Percentiles rank a stretch among this genome's conserved stretches.
Evolutionary conservation across 371 early-diverging fungal species (phyloP).

Genomic region (Entomophthora muscae): DNA sequence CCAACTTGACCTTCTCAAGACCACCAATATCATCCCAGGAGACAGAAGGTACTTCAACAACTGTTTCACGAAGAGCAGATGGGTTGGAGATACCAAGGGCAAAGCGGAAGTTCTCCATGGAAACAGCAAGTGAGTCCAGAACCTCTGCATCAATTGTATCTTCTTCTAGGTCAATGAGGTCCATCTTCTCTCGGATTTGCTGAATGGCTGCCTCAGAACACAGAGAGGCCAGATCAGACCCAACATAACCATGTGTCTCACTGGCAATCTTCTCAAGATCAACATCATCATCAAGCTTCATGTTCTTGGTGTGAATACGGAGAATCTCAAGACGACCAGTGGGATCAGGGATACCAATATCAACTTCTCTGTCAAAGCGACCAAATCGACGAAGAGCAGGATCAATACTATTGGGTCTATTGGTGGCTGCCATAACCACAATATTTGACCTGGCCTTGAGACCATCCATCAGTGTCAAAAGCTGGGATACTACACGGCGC

Average conservation of each 20-base stretch:
- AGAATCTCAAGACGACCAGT: slow-evolving; percentile 98
- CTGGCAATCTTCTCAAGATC: slow-evolving; percentile 96
- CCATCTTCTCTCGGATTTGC: slow-evolving; percentile 99
- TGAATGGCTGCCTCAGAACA: slow-evolving; percentile 99
- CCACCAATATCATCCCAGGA: slow-evolving; percentile 99
- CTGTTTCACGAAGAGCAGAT: slow-evolving; percentile 98
- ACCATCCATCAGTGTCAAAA: slow-evolving; percentile 99
- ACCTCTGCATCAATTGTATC: slow-evolving; percentile 98
- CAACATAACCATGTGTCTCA: slow-evolving; percentile 98
- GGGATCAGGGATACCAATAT: slow-evolving; percentile 99
- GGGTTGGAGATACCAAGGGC: slow-evolving; percentile 97
- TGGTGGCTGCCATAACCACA: slow-evolving; percentile 97
- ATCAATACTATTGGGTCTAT: slow-evolving; percentile 98
- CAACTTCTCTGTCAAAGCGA: slow-evolving; percentile 99
- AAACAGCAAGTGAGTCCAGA: slow-evolving; percentile 93
- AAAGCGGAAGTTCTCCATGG: slow-evolving; percentile 97
- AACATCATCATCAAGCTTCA: slow-evolving; percentile 95
- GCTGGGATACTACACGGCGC: slow-evolving; percentile 97
- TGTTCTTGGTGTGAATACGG: slow-evolving; percentile 99
- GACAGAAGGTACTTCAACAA: slow-evolving; percentile 98
- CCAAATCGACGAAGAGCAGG: slow-evolving; percentile 99
- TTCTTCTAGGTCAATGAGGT: slow-evolving; percentile 96
- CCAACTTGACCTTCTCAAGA: slow-evolving; percentile 95
- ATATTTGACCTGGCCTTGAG: slow-evolving; percentile 95
- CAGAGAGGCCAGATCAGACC: slow-evolving; percentile 97